Percentiles rank a stretch among this genome's conserved stretches.
Conservation (phyloP, 768 basidiomycete genomes). For the Boletus patriciae region DNA sequence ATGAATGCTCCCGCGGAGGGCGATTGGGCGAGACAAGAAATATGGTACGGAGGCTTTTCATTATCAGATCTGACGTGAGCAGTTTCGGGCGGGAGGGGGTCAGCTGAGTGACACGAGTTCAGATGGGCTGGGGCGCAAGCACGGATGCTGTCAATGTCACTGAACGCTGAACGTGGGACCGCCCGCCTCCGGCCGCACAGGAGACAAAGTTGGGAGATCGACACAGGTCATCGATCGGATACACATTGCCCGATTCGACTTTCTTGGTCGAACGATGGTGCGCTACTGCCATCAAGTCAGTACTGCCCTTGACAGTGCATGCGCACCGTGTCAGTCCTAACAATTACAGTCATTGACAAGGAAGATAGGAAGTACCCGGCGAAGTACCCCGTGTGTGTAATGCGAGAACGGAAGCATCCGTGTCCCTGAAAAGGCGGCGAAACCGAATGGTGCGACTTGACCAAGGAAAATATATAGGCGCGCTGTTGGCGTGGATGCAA, state of each 20-base stretch:
- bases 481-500: not conserved
- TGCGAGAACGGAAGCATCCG: not conserved
- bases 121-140: not conserved
- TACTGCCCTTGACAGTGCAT: not conserved
- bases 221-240: not conserved
- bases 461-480: not conserved
- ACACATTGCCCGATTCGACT: not conserved
- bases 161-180: not conserved
- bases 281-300: not conserved
- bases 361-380: not conserved
- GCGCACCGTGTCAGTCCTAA: not conserved
- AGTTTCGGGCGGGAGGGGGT: not conserved
- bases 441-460: not conserved
- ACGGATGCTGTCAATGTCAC: not conserved
- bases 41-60: not conserved
- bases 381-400: not conserved
- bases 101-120: constrained; percentile 2
- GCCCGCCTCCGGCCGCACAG: not conserved
- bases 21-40: not conserved
- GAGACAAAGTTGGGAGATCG: not conserved
- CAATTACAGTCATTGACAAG: not conserved
- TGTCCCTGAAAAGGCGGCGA: not conserved
- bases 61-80: constrained; percentile 9
- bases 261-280: not conserved
- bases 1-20: constrained; percentile 7